Evolutionary conservation across 345 rosid species (phyloP).

Genomic region (Limnanthes douglasii): DNA sequence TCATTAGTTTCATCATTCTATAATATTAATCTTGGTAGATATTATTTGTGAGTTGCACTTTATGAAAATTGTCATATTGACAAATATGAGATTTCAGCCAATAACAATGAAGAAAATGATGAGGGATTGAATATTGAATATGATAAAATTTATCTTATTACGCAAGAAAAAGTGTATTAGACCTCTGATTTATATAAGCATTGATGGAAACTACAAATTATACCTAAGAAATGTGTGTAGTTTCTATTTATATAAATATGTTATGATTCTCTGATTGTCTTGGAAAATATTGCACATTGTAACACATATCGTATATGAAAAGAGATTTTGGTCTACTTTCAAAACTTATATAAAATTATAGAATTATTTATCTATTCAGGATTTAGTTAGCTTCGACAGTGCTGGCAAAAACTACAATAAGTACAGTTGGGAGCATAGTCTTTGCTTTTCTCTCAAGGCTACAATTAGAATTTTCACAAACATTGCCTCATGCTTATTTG

Average conservation of each 20-base stretch:
- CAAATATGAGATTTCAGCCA: slow-evolving; percentile 34
- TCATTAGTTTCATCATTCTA: neutral
- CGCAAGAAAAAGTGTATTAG: slow-evolving; percentile 35
- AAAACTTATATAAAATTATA: neutral
- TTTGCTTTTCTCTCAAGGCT: slow-evolving; percentile 43
- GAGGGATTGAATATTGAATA: slow-evolving; percentile 24
- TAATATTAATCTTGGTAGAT: neutral
- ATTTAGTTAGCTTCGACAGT: slow-evolving; percentile 16
- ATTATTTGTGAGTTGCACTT: slow-evolving; percentile 56
- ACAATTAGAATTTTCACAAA: slow-evolving; percentile 51
- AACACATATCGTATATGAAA: neutral
- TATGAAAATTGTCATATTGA: slow-evolving; percentile 49
- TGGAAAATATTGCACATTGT: neutral
- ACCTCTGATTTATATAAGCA: too few relatives aligned
- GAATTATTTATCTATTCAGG: slow-evolving; percentile 24
- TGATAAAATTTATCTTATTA: slow-evolving; percentile 19
- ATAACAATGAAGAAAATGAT: slow-evolving; percentile 24
- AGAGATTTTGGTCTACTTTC: neutral
- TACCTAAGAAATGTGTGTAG: neutral
- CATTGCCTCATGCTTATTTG: slow-evolving; percentile 39
- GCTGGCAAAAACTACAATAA: slow-evolving; percentile 18
- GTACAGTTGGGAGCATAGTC: slow-evolving; percentile 17
- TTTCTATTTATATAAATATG: neutral
- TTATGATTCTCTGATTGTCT: neutral
- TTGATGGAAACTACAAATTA: too few relatives aligned